phyloP scores from a whole-genome alignment of 495 filamentous ascomycete genomes.

The Neurospora africana region DNA sequence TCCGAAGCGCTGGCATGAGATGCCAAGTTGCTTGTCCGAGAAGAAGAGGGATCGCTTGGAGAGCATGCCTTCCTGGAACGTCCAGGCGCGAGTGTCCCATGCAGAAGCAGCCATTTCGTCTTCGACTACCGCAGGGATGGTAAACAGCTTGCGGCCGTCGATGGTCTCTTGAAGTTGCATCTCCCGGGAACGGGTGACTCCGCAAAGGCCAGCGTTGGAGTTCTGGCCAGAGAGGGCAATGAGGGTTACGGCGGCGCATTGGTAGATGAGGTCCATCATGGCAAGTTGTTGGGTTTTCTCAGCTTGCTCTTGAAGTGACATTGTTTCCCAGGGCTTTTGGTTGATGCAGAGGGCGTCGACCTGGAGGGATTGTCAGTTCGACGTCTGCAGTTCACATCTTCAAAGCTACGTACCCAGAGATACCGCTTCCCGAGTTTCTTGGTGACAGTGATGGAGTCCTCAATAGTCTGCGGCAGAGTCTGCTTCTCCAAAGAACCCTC shows the following conservation, averaged over 20 bases:
- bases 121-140: conserved; percentile 1
- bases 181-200: conserved; percentile 1
- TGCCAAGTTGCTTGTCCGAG: conserved; percentile 2
- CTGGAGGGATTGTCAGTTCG: background rate
- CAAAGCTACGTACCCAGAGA: conserved; percentile 8
- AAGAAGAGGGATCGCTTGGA: conserved; percentile 7
- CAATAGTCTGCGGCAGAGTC: conserved; percentile 15
- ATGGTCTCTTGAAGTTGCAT: conserved; percentile 5
- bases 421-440: conserved; percentile 6
- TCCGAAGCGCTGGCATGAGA: background rate
- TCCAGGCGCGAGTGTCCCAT: conserved; percentile 13
- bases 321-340: conserved; percentile 5
- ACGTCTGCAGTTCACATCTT: background rate
- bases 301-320: conserved; percentile 1
- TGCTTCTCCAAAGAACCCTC: conserved; percentile 3
- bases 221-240: background rate
- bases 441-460: conserved; percentile 15
- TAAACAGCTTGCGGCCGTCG: conserved; percentile 5
- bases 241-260: conserved; percentile 3
- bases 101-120: background rate
- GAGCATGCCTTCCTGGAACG: conserved; percentile 10
- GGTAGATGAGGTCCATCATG: conserved; percentile 13
- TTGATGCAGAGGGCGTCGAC: conserved; percentile 16
- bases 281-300: conserved; percentile 2
- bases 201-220: conserved; percentile 9